Conservation (phyloP, 2,329 filamentous ascomycete species). For the Fusarium denticulatum region DNA sequence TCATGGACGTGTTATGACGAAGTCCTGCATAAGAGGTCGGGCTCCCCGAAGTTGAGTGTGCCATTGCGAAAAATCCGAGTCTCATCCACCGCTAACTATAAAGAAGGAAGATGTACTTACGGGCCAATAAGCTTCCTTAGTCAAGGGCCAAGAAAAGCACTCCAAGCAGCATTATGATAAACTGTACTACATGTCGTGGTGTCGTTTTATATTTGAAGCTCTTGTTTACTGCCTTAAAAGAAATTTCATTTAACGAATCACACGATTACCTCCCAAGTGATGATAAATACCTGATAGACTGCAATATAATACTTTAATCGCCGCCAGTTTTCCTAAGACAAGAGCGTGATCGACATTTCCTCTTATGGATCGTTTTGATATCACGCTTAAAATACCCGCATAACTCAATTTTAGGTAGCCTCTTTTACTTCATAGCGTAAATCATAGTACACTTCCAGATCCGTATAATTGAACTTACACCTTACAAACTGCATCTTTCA, state of each 20-base stretch:
- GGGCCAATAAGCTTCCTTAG: neutral
- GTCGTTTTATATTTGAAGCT: neutral
- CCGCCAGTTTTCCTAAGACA: too few relatives aligned
- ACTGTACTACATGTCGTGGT: neutral
- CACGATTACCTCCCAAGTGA: fast-evolving
- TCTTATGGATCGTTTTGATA: neutral
- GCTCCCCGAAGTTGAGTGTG: neutral
- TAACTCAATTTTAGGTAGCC: neutral
- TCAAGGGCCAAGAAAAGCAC: too few relatives aligned
- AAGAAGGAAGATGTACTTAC: too few relatives aligned
- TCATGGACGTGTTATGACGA: neutral
- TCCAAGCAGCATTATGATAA: too few relatives aligned
- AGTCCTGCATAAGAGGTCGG: neutral
- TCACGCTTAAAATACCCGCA: neutral
- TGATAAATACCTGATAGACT: too few relatives aligned
- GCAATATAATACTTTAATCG: too few relatives aligned
- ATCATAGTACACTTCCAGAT: neutral
- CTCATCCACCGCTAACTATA: neutral
- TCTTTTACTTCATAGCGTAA: neutral
- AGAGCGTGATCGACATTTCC: too few relatives aligned
- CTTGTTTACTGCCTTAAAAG: fast-evolving
- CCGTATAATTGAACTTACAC: neutral
- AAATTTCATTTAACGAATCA: fast-evolving
- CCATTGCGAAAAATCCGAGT: neutral
- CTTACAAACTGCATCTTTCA: neutral